These are phyloP conservation scores for Drechslera avenae DNA, from an alignment of 2,329 filamentous ascomycete species.

Conservation along the genomic window DNA sequence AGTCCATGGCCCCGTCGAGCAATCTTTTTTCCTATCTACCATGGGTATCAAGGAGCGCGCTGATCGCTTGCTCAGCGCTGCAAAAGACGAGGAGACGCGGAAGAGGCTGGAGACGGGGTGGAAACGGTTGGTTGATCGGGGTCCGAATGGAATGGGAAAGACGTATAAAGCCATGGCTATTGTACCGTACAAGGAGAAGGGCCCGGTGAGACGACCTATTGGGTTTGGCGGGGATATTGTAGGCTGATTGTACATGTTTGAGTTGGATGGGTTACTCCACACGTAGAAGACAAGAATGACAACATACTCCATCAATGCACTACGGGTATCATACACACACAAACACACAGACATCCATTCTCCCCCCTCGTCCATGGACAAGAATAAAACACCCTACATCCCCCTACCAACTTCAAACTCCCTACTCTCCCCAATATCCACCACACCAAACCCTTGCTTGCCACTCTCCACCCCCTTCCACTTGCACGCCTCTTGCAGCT, in stretches of 20 bases:
- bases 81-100: conserved; percentile 47
- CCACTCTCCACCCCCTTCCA: conserved; percentile 72
- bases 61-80: conserved; percentile 34
- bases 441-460: conserved; percentile 84
- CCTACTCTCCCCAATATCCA: conserved; percentile 78
- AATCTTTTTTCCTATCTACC: conserved; percentile 75
- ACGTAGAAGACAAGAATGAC: no score
- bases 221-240: conserved; percentile 80
- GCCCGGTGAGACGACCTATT: conserved; percentile 75
- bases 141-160: conserved; percentile 87
- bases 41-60: conserved; percentile 73
- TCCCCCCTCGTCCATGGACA: no score
- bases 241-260: neutral
- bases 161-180: conserved; percentile 94
- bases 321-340: neutral
- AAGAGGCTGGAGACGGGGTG: conserved; percentile 72
- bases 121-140: conserved; percentile 81
- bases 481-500: conserved; percentile 73
- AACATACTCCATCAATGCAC: neutral
- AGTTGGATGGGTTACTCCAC: no score
- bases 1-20: conserved; percentile 88
- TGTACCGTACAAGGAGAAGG: conserved; percentile 68
- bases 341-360: neutral
- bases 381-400: no score
- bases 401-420: conserved; percentile 60